Conservation (phyloP, 495 filamentous ascomycete species). For the Penicillium diatomitis region DNA sequence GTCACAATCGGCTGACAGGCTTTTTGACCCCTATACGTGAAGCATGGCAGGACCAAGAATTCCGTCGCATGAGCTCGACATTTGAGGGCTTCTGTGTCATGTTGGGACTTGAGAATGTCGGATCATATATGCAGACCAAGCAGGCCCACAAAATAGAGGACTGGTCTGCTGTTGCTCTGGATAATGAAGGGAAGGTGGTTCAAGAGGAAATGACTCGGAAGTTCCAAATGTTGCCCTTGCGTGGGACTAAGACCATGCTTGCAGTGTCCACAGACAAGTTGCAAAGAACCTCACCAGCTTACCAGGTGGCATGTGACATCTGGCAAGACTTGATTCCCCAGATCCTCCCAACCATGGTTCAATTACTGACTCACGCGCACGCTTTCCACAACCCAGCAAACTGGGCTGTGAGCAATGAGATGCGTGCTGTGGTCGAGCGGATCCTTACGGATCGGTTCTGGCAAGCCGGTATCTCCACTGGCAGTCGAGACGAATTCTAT, state of each 20-base stretch:
- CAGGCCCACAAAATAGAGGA: constrained; percentile 69
- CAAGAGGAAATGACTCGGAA: constrained; percentile 61
- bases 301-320: constrained; percentile 59
- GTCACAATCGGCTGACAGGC: constrained; percentile 53
- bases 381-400: constrained; percentile 84
- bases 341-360: constrained; percentile 78
- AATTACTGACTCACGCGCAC: constrained; percentile 82
- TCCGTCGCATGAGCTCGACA: constrained; percentile 60
- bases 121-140: constrained; percentile 64
- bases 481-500: constrained; percentile 94
- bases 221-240: constrained; percentile 67
- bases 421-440: constrained; percentile 65
- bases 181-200: constrained; percentile 67
- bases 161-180: constrained; percentile 70
- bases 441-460: constrained; percentile 95
- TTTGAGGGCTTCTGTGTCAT: constrained; percentile 73
- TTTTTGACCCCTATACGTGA: constrained; percentile 73
- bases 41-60: constrained; percentile 65
- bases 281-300: constrained; percentile 55
- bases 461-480: constrained; percentile 94
- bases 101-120: constrained; percentile 68
- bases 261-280: constrained; percentile 85
- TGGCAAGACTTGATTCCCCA: constrained; percentile 77
- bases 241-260: constrained; percentile 81
- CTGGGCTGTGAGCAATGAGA: constrained; percentile 76